Percentiles rank a stretch among this genome's conserved stretches.
Conservation (phyloP, 306 rosid species). For the Hippophae gyantsensis region DNA sequence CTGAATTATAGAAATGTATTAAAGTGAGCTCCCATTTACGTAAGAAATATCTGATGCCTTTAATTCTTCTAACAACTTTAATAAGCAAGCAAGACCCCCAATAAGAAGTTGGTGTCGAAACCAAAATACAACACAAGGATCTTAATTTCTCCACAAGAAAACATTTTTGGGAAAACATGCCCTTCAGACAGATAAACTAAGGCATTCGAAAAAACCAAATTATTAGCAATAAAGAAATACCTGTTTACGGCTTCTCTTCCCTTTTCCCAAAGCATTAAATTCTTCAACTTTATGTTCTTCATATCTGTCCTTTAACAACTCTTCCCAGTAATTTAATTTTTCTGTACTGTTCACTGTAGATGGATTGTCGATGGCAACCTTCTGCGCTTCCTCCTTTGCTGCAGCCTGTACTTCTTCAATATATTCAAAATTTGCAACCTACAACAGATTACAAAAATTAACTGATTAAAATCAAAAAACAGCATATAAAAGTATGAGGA, state of each 20-base stretch:
- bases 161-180: background rate
- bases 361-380: slow-evolving; percentile 35
- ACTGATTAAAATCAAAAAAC: slow-evolving; percentile 1
- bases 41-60: background rate
- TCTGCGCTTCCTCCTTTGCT: slow-evolving; percentile 70
- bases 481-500: slow-evolving; percentile 3
- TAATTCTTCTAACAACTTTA: background rate
- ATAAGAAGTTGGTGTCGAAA: background rate
- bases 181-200: background rate
- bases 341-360: slow-evolving; percentile 41
- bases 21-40: background rate
- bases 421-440: slow-evolving; percentile 98
- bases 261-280: slow-evolving; percentile 81
- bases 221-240: slow-evolving; percentile 26
- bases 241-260: slow-evolving; percentile 92
- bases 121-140: background rate
- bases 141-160: background rate
- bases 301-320: slow-evolving; percentile 69
- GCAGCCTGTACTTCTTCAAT: slow-evolving; percentile 78
- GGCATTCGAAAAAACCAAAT: background rate
- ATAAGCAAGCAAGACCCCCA: background rate
- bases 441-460: slow-evolving; percentile 18
- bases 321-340: slow-evolving; percentile 84
- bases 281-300: slow-evolving; percentile 91
- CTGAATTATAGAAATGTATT: too few relatives aligned